Base-by-base conservation (phyloP, 1,139 yeast species). In the Taphrina sp. region DNA sequence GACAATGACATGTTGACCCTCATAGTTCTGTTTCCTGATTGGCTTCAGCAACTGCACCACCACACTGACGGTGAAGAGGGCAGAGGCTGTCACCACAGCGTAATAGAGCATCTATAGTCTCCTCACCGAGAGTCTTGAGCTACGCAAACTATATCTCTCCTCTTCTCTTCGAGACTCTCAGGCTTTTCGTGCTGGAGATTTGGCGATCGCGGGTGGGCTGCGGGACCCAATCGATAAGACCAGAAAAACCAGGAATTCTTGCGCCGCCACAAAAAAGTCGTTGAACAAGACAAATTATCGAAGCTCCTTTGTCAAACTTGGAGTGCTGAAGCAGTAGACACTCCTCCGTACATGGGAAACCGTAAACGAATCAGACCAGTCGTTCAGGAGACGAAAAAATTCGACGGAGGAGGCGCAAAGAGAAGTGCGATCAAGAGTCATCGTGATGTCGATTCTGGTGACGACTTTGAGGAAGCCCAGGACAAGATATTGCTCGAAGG, bases 1-100 rank as follows among this genome's bases (percentile, higher is more conserved):
- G 17, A 94, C 76, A n/a, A 92, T 76, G 1, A 86, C 90, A 1
- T 79, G 67, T 68, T 83, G 45, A 1, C 46, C 46, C 12, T 31
- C 20, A 24, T 49, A 49, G 31, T 33, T 16, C 23, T 14, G n/a
- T 34, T 39, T 49, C 26, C 19, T 49, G 28, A 29, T 29, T 5
- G 54, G 54, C 39, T 24, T 19, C 10, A 49, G 37, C 3, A 41
- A n/a, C 41, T 49, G 46, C 17, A 31, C 26, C 12, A 38, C 47
- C 20, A 43, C 22, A 19, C 29, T 3, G 10, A 36, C 47, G 1
- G 31, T 10, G 19, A 43, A 43, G 1, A 33, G 29, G 8, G 38
- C 47, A 10, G 38, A 29, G 5, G 31, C 37, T 8, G 37, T 29
- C 19, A 20, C 34, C 17, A 43, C 38, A 14, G 31, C 19, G 20